Evolutionary conservation across 305 asterid species (phyloP).

Genomic region (Rubia peregrina): DNA sequence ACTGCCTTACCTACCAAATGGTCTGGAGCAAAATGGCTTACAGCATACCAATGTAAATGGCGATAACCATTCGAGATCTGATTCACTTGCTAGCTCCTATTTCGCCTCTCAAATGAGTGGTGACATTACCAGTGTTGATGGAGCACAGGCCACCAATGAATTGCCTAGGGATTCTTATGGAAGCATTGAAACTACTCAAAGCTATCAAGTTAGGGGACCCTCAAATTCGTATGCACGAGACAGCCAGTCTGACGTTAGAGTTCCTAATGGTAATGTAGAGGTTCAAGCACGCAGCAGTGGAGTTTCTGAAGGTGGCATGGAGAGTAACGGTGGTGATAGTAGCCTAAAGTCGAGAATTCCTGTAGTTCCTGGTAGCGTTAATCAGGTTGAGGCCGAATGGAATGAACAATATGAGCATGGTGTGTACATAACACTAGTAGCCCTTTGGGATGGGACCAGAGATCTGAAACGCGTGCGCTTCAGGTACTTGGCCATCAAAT

Average conservation of each 20-base stretch:
- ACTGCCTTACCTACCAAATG: slow-evolving; percentile 57
- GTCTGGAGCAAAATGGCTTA: slow-evolving; percentile 51
- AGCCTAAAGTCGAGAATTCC: slow-evolving; percentile 43
- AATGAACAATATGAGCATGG: slow-evolving; percentile 91
- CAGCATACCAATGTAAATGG: slow-evolving; percentile 42
- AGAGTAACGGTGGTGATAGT: slow-evolving; percentile 37
- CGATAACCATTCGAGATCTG: slow-evolving; percentile 46
- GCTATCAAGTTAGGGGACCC: slow-evolving; percentile 33
- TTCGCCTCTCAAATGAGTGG: slow-evolving; percentile 34
- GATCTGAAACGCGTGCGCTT: slow-evolving; percentile 97
- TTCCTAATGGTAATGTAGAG: slow-evolving; percentile 39
- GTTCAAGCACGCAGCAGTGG: slow-evolving; percentile 36
- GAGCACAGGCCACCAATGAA: slow-evolving; percentile 24
- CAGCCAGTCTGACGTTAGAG: slow-evolving; percentile 35
- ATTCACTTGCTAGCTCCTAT: slow-evolving; percentile 31
- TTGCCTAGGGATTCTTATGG: slow-evolving; percentile 23
- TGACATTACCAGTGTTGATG: slow-evolving; percentile 32
- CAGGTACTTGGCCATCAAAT: slow-evolving; percentile 44
- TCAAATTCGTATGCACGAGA: slow-evolving; percentile 35
- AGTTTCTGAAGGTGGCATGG: slow-evolving; percentile 33
- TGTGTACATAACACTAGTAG: slow-evolving; percentile 78
- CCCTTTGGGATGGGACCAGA: slow-evolving; percentile 85
- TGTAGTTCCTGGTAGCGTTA: slow-evolving; percentile 37
- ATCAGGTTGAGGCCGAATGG: slow-evolving; percentile 89
- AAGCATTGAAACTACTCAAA: slow-evolving; percentile 31